phyloP scores from a whole-genome alignment of 1,139 yeast genomes.

The Meyerozyma smithsonii region DNA sequence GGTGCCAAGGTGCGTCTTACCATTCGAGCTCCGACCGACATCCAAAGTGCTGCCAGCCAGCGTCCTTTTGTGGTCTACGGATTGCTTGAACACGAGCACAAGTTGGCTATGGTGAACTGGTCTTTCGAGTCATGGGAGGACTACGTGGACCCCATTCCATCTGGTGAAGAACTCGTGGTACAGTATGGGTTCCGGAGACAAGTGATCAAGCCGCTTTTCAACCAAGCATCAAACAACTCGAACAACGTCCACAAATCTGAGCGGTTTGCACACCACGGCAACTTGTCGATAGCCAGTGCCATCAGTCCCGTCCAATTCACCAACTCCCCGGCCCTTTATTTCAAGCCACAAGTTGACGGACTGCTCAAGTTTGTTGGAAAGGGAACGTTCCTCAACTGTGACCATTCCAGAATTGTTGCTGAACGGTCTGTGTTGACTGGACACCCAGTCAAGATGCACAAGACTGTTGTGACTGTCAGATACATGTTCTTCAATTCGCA shows the following conservation, averaged over 20 bases:
- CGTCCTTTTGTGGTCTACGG: slow-evolving; percentile 66
- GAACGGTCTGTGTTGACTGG: slow-evolving; percentile 91
- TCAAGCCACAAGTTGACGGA: slow-evolving; percentile 46
- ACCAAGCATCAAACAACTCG: slow-evolving; percentile 69
- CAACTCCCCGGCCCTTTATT: slow-evolving; percentile 74
- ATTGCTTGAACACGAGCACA: slow-evolving; percentile 80
- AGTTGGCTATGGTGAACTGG: slow-evolving; percentile 76
- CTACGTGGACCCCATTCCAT: slow-evolving; percentile 75
- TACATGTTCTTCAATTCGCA: slow-evolving; percentile 96
- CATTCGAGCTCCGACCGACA: slow-evolving; percentile 55
- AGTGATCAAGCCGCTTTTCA: slow-evolving; percentile 78
- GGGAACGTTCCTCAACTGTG: slow-evolving; percentile 86
- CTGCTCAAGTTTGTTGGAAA: slow-evolving; percentile 71
- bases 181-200: slow-evolving; percentile 94
- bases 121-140: slow-evolving; percentile 87
- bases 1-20: slow-evolving; percentile 63
- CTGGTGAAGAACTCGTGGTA: slow-evolving; percentile 72
- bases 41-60: slow-evolving; percentile 36
- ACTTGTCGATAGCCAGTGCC: slow-evolving; percentile 70
- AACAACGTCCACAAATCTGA: slow-evolving; percentile 88
- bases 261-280: slow-evolving; percentile 78
- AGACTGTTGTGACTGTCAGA: slow-evolving; percentile 83
- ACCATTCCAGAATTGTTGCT: slow-evolving; percentile 78
- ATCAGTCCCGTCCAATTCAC: slow-evolving; percentile 87
- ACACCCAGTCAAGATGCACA: slow-evolving; percentile 92